Evolutionary conservation across 2,329 filamentous ascomycete genomes (phyloP).

Genomic region (Trichoderma breve): DNA sequence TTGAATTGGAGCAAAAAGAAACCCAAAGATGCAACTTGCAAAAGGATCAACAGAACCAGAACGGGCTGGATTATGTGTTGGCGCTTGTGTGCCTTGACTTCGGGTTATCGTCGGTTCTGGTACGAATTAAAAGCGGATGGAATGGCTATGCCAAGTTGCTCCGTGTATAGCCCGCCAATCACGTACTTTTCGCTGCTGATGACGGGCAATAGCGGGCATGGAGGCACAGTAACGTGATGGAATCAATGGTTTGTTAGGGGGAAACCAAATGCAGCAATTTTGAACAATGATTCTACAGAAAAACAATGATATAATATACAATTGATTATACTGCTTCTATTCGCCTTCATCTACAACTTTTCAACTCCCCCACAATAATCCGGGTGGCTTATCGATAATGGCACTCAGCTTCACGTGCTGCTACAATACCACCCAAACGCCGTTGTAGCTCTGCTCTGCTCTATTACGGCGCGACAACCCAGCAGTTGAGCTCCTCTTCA

Average conservation of each 20-base stretch:
- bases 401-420: neutral
- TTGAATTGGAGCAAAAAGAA: neutral
- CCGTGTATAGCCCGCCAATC: neutral
- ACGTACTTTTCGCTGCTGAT: neutral
- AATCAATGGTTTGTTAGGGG: neutral
- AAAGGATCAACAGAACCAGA: neutral
- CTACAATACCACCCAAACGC: neutral
- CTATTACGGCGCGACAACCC: neutral
- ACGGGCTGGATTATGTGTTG: neutral
- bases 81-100: conserved; percentile 16
- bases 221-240: neutral
- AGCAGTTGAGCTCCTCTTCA: neutral
- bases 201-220: neutral
- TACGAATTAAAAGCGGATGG: neutral
- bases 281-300: neutral
- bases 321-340: neutral
- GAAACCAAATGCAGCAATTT: neutral
- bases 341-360: neutral
- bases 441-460: neutral
- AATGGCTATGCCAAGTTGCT: neutral
- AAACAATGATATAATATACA: neutral
- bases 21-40: neutral
- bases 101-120: conserved; percentile 22
- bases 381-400: neutral
- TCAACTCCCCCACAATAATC: neutral